A percentile compares a stretch with the other conserved stretches of the same genome.
Conservation (phyloP, 768 basidiomycete genomes). For the Paxillus rubicundulus region DNA sequence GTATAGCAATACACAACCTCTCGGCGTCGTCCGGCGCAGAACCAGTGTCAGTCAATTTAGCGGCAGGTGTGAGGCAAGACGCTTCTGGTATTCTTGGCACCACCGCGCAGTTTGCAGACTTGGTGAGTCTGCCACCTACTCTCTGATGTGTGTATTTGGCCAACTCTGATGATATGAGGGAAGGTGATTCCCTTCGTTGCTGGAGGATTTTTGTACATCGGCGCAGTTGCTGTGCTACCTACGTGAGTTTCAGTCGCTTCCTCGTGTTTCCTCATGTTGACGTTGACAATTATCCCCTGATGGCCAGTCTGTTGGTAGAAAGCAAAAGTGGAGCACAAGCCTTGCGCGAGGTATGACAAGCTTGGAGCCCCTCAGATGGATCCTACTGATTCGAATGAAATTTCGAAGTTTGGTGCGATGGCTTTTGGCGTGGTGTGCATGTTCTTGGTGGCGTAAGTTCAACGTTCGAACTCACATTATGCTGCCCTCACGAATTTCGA, state of each 20-base stretch:
- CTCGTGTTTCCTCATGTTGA: constrained; percentile 4
- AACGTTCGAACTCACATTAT: constrained; percentile 9
- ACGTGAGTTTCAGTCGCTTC: constrained; percentile 54
- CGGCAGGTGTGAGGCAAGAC: constrained; percentile 72
- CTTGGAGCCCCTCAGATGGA: constrained; percentile 7
- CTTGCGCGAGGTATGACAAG: constrained; percentile 68
- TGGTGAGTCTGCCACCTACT: constrained; percentile 51
- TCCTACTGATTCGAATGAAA: constrained; percentile 16
- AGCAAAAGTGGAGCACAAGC: constrained; percentile 87
- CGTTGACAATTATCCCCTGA: constrained; percentile 11
- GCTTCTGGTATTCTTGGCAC: constrained; percentile 82
- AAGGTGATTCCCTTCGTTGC: constrained; percentile 89
- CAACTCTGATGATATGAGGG: constrained; percentile 12
- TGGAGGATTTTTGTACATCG: constrained; percentile 91
- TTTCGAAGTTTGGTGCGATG: constrained; percentile 83
- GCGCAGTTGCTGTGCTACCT: constrained; percentile 87
- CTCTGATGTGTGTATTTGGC: constrained; percentile 6
- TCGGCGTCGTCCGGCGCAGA: constrained; percentile 52
- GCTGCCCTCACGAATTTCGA: constrained; percentile 17
- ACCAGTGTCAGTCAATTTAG: constrained; percentile 53
- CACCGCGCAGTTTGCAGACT: constrained; percentile 71
- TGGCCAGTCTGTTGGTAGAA: constrained; percentile 71
- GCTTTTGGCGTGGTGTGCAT: constrained; percentile 87
- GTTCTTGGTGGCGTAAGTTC: constrained; percentile 85
- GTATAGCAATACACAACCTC: constrained; percentile 78